A percentile compares a stretch with the other conserved stretches of the same genome.
These are phyloP conservation scores for Lonicera japonica DNA, from an alignment of 129 eudicot species.

Conservation along the genomic window DNA sequence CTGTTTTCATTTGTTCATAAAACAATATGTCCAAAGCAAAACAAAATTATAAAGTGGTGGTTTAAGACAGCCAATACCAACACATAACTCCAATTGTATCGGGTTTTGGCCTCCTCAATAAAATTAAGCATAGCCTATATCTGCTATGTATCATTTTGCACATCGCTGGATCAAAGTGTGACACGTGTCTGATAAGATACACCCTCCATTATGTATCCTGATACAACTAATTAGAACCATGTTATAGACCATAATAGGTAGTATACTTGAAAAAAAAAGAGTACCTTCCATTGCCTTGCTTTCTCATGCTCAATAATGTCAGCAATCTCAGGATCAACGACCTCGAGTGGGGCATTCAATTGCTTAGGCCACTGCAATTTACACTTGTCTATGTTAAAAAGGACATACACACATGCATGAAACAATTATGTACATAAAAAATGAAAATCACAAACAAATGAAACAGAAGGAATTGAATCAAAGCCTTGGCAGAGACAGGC, in stretches of 20 bases:
- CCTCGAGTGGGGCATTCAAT: constrained; percentile 90
- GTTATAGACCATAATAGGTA: not conserved
- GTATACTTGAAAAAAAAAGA: not conserved
- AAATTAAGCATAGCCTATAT: no score
- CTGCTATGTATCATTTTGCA: no score
- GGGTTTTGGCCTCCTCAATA: no score
- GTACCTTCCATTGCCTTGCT: constrained; percentile 97
- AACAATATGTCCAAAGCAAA: no score
- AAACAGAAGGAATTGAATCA: not conserved
- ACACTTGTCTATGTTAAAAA: not conserved
- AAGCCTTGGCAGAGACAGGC: constrained; percentile 5
- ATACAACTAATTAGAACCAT: no score
- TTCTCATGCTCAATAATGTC: constrained; percentile 96
- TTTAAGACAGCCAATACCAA: no score
- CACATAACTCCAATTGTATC: no score
- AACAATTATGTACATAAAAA: not conserved
- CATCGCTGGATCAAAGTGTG: no score
- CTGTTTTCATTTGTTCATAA: no score
- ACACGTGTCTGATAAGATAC: no score
- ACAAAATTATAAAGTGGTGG: no score
- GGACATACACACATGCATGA: not conserved
- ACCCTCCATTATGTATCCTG: no score
- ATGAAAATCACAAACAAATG: not conserved
- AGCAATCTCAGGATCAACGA: constrained; percentile 95
- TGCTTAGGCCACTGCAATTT: constrained; percentile 95